Conservation (phyloP, 163 green algal genomes). For the Coccomyxa subellipsoidea region DNA sequence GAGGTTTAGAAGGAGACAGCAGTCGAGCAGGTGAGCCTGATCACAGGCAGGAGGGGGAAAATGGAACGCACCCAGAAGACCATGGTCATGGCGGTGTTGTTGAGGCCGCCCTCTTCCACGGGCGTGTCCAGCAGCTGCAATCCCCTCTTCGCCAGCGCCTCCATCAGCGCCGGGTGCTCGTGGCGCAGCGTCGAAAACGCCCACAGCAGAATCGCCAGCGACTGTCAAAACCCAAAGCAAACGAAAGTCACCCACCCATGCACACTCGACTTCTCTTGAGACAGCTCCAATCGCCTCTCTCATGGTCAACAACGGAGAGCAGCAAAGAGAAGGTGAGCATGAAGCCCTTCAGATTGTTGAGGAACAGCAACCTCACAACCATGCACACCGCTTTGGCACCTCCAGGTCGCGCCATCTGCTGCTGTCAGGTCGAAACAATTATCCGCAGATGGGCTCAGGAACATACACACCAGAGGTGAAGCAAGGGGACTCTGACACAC, state of each 20-base stretch:
- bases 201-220: background rate
- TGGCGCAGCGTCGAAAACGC: background rate
- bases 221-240: background rate
- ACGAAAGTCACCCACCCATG: background rate
- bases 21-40: background rate
- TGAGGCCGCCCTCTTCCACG: background rate
- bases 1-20: too few species aligned
- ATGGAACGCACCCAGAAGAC: background rate
- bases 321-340: too few species aligned
- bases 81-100: background rate
- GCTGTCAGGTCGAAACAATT: too few species aligned
- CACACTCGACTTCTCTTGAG: background rate
- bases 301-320: too few species aligned
- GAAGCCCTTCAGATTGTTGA: too few species aligned
- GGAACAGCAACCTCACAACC: too few species aligned
- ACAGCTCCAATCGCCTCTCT: too few species aligned
- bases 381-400: too few species aligned
- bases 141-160: background rate
- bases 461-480: too few species aligned
- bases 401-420: too few species aligned
- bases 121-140: background rate
- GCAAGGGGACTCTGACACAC: too few species aligned
- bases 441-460: too few species aligned
- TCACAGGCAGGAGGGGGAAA: background rate
- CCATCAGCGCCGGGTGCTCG: background rate